Evolutionary conservation across 495 filamentous ascomycete genomes (phyloP), one percentile per base, ranked within the genome.

Genomic region (Penicillium crystallinum): DNA sequence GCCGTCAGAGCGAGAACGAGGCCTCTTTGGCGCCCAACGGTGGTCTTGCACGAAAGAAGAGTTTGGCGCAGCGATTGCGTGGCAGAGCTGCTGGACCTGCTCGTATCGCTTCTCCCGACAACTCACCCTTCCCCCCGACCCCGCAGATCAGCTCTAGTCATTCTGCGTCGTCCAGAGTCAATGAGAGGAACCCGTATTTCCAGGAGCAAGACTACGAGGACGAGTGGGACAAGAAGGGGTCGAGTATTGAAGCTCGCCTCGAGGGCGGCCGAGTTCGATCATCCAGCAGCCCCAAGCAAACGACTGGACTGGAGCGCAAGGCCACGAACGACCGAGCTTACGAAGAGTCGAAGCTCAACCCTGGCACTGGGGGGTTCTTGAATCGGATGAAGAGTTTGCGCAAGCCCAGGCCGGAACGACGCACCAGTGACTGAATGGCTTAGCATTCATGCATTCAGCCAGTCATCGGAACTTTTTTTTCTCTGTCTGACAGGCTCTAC

Each of bases 361-460:
- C 69, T 23, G 69, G 63, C 52, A 79, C 76, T 18, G 72, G 76
- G 47, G 73, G 76, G 49, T 88, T 97, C 56, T 67, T 97, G 52
- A 91, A 81, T 55, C 81, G 91, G 34, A 90, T 97, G 68, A 93
- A 88, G 81, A 90, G 86, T 69, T 72, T 96, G 68, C 89, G 90
- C 74, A 78, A 75, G 57, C 68, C 73, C 3, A 70, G 71, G 41
- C 75, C 76, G 0, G 75, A 74, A 57, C 62, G 77, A 50, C 68
- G 71, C 4, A 64, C 65, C 38, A 72, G 65, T 51, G 65, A 73
- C 27, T 65, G 54, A 55, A 36, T 44, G 14, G 11, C 31, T 12
- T 15, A 15, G n/a, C 10, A 17, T 30, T 4, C 23, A 39, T 22
- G 30, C 22, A 4, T 25, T 39, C 9, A 35, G 14, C 31, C 34